phyloP scores from a whole-genome alignment of 371 early-diverging fungal species.

The Syncephalastrum contaminatum region DNA sequence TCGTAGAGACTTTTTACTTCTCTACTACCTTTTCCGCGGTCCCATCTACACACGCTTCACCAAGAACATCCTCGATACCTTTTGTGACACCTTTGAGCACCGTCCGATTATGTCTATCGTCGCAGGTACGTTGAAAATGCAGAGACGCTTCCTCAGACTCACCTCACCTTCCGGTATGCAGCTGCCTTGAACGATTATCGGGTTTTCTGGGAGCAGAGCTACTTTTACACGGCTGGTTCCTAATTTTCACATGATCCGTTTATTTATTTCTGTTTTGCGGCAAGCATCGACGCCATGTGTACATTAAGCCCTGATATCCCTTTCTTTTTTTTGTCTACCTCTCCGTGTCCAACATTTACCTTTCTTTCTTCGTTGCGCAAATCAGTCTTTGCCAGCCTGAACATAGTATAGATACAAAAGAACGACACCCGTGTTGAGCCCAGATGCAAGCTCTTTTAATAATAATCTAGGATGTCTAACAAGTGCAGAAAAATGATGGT shows the following conservation, averaged over 20 bases:
- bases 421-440: too few species aligned
- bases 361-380: too few species aligned
- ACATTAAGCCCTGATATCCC: too few species aligned
- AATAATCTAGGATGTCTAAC: too few species aligned
- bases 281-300: too few species aligned
- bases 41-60: constrained; percentile 34
- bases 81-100: constrained; percentile 39
- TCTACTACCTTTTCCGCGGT: constrained; percentile 35
- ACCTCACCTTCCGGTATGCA: constrained; percentile 4
- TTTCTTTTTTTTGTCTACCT: too few species aligned
- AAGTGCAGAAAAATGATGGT: too few species aligned
- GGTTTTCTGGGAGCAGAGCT: constrained; percentile 44
- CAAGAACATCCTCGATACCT: constrained; percentile 30
- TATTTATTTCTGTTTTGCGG: too few species aligned
- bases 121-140: constrained; percentile 15
- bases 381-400: too few species aligned
- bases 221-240: constrained; percentile 45
- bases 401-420: too few species aligned
- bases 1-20: constrained; percentile 31
- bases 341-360: too few species aligned
- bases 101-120: constrained; percentile 38
- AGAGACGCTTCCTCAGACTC: background rate
- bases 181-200: constrained; percentile 44
- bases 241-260: constrained; percentile 5
- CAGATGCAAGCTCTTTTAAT: too few species aligned